phyloP scores from a whole-genome alignment of 495 filamentous ascomycete species.

The Aspergillus sclerotiicarbonarius region DNA sequence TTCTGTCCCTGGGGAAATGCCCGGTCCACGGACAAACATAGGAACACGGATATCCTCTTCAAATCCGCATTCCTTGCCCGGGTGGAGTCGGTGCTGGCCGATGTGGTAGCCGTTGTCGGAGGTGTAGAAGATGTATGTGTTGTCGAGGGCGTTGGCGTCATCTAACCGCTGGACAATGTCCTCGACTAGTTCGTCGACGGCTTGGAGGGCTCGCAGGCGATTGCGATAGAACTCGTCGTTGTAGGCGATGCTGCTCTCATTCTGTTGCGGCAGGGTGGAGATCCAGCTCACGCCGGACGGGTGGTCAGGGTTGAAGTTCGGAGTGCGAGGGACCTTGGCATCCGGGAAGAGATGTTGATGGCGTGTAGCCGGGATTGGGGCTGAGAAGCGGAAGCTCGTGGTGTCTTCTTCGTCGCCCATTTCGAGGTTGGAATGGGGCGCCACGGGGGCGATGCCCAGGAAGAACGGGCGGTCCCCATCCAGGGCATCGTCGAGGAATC shows the following conservation, averaged over 20 bases:
- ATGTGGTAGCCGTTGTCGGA: constrained; percentile 77
- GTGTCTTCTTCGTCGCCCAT: constrained; percentile 21
- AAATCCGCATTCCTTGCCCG: constrained; percentile 69
- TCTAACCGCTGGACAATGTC: constrained; percentile 52
- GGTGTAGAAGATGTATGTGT: constrained; percentile 71
- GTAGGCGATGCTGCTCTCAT: constrained; percentile 55
- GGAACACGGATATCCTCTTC: constrained; percentile 76
- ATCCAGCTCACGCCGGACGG: constrained; percentile 66
- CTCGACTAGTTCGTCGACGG: constrained; percentile 70
- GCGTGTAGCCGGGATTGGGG: constrained; percentile 48
- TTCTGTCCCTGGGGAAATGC: constrained; percentile 41
- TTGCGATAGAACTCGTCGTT: constrained; percentile 68
- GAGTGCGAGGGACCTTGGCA: constrained; percentile 37
- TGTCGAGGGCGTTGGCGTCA: constrained; percentile 52
- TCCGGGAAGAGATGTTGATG: constrained; percentile 39
- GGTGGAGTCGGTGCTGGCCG: constrained; percentile 67
- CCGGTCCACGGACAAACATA: constrained; percentile 59
- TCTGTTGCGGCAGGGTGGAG: constrained; percentile 48
- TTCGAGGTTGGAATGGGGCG: constrained; percentile 63
- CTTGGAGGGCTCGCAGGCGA: constrained; percentile 61
- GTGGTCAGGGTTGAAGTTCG: constrained; percentile 50
- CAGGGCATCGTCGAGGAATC: constrained; percentile 60
- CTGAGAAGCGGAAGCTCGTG: constrained; percentile 34
- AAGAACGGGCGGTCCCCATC: constrained; percentile 60
- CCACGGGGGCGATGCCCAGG: constrained; percentile 62